These are phyloP conservation scores for Hypoxylon lienhwacheense DNA, from an alignment of 495 filamentous ascomycete genomes.

Conservation along the genomic window DNA sequence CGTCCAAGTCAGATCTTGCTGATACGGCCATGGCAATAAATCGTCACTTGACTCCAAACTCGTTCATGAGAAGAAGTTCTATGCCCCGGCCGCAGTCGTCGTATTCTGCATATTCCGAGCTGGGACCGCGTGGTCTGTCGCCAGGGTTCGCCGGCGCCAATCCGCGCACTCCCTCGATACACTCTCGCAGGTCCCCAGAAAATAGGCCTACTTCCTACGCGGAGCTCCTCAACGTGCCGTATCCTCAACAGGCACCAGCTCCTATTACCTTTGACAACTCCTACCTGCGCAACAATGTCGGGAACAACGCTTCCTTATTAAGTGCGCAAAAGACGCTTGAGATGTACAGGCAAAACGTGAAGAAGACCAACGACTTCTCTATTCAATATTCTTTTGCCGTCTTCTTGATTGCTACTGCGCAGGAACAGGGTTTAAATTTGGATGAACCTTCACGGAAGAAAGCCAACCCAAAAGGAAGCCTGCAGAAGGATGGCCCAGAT, in stretches of 20 bases:
- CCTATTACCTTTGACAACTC: constrained; percentile 76
- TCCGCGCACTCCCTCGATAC: constrained; percentile 60
- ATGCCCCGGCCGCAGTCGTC: constrained; percentile 68
- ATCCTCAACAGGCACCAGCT: constrained; percentile 80
- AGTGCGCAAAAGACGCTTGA: constrained; percentile 90
- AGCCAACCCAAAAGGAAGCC: constrained; percentile 49
- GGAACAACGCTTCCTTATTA: constrained; percentile 83
- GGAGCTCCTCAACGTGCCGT: constrained; percentile 84
- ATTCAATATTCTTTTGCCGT: constrained; percentile 95
- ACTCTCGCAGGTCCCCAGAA: constrained; percentile 73
- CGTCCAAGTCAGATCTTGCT: constrained; percentile 50
- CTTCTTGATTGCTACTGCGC: constrained; percentile 85
- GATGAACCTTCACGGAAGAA: constrained; percentile 44
- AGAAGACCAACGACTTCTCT: constrained; percentile 87
- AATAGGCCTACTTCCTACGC: constrained; percentile 78
- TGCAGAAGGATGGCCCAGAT: constrained; percentile 48
- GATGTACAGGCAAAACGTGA: constrained; percentile 95
- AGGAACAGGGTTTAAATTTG: constrained; percentile 58
- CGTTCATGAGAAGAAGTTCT: constrained; percentile 54
- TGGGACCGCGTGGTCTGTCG: constrained; percentile 61
- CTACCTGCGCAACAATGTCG: constrained; percentile 73
- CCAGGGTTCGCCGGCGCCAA: constrained; percentile 51
- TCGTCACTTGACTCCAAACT: constrained; percentile 60
- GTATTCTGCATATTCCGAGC: constrained; percentile 72
- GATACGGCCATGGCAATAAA: constrained; percentile 50